A percentile compares a stretch with the other conserved stretches of the same genome.
Conservation (phyloP, 1,284 basidiomycete species). For the Marasmius oreades region DNA sequence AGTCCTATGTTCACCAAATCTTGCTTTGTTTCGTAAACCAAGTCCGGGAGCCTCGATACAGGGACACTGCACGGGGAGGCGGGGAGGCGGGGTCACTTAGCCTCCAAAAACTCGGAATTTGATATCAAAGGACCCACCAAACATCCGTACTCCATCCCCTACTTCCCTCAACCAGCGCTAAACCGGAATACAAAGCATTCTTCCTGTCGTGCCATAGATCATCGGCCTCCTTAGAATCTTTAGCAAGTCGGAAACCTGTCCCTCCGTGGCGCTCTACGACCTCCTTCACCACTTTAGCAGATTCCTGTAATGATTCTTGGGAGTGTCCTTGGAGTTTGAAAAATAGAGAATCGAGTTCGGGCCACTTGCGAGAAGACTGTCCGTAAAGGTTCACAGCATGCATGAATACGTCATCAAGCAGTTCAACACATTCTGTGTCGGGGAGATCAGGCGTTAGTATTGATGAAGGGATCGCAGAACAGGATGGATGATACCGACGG, state of each 20-base stretch:
- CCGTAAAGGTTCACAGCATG: constrained; percentile 66
- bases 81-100: too few relatives aligned
- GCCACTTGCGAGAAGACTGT: constrained; percentile 54
- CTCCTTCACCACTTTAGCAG: constrained; percentile 53
- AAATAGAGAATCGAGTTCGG: constrained; percentile 74
- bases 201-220: constrained; percentile 87
- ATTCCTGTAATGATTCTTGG: constrained; percentile 56
- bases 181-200: constrained; percentile 71
- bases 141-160: constrained; percentile 84
- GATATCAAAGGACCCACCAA: constrained; percentile 50
- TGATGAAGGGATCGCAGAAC: neutral
- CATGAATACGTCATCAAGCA: constrained; percentile 73
- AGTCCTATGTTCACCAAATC: constrained; percentile 64
- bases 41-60: constrained; percentile 71
- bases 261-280: constrained; percentile 68
- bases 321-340: constrained; percentile 85
- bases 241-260: constrained; percentile 67
- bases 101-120: too few relatives aligned
- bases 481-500: constrained; percentile 42
- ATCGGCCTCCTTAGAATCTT: constrained; percentile 63
- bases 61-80: constrained; percentile 63
- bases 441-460: neutral
- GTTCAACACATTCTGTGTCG: constrained; percentile 68
- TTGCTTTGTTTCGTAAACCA: constrained; percentile 74
- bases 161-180: constrained; percentile 62